Evolutionary conservation across 495 filamentous ascomycete species (phyloP).

Genomic region (Patellaria atrata): DNA sequence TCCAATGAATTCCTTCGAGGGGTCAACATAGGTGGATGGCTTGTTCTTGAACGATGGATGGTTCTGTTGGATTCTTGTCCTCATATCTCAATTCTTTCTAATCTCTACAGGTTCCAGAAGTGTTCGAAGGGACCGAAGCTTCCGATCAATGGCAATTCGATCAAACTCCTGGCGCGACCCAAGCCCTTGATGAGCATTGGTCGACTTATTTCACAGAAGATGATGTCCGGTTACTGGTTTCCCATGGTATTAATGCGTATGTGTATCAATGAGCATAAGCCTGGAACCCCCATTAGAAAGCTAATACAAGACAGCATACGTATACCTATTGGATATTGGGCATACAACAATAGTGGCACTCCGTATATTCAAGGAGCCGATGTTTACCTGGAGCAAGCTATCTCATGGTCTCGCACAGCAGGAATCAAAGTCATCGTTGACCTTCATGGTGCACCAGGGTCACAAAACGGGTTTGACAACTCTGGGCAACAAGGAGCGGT

Average conservation of each 20-base stretch:
- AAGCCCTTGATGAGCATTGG: constrained; percentile 24
- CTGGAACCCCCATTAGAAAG: too few relatives aligned
- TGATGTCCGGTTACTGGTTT: constrained; percentile 23
- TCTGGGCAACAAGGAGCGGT: constrained; percentile 26
- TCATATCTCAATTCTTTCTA: too few relatives aligned
- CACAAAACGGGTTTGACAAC: constrained; percentile 33
- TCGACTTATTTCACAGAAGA: constrained; percentile 26
- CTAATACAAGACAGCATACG: constrained; percentile 16
- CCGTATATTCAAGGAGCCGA: constrained; percentile 27
- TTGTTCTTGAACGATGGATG: constrained; percentile 30
- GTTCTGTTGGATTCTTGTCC: too few relatives aligned
- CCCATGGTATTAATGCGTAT: constrained; percentile 29
- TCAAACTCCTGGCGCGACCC: constrained; percentile 12
- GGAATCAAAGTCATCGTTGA: constrained; percentile 31
- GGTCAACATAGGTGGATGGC: constrained; percentile 27
- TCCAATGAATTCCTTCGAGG: constrained; percentile 14
- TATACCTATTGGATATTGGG: constrained; percentile 33
- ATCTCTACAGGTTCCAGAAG: too few relatives aligned
- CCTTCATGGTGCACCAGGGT: constrained; percentile 28
- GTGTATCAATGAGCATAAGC: constrained; percentile 4
- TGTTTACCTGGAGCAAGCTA: constrained; percentile 29
- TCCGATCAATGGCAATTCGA: constrained; percentile 28
- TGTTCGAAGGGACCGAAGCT: constrained; percentile 21
- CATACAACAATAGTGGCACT: constrained; percentile 25
- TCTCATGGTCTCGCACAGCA: constrained; percentile 27